Percentiles rank a stretch among this genome's conserved stretches.
Evolutionary conservation across 164 flowering plant genomes (phyloP).

Genomic region (Annona squamosa): DNA sequence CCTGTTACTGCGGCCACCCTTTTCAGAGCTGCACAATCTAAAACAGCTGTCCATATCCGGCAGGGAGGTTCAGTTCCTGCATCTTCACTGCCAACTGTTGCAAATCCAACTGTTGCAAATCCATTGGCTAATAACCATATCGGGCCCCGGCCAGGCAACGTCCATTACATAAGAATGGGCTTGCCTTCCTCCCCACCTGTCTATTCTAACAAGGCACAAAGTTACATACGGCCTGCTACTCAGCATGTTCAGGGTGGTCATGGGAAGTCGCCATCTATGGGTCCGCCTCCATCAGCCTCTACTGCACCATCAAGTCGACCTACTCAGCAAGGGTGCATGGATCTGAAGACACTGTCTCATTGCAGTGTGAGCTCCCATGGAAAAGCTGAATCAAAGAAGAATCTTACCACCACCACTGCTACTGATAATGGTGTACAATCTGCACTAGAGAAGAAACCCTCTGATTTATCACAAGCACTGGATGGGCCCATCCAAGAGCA

Average conservation of each 20-base stretch:
- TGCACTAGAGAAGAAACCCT: slow-evolving; percentile 15
- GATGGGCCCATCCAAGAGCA: not conserved
- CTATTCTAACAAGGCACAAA: slow-evolving; percentile 9
- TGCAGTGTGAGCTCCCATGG: not conserved
- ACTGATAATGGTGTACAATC: not conserved
- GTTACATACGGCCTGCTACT: slow-evolving; percentile 9
- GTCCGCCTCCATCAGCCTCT: slow-evolving; percentile 12
- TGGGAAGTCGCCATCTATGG: slow-evolving; percentile 14
- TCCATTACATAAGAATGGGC: slow-evolving; percentile 39
- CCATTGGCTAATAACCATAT: slow-evolving; percentile 19
- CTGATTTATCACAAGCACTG: not conserved
- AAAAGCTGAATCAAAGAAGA: slow-evolving; percentile 11
- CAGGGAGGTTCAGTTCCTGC: slow-evolving; percentile 42
- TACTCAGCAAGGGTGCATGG: slow-evolving; percentile 4
- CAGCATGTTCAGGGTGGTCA: slow-evolving; percentile 8
- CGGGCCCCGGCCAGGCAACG: slow-evolving; percentile 30
- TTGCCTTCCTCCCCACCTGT: slow-evolving; percentile 19
- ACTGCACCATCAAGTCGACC: slow-evolving; percentile 10
- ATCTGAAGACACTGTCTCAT: slow-evolving; percentile 3
- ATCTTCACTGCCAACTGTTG: slow-evolving; percentile 26
- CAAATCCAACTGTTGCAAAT: slow-evolving; percentile 19
- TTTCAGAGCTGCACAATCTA: slow-evolving; percentile 57
- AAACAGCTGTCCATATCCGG: slow-evolving; percentile 54
- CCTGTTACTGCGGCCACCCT: slow-evolving; percentile 62
- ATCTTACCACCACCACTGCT: not conserved